Conservation (phyloP, 768 basidiomycete genomes). For the Mycena crocata region DNA sequence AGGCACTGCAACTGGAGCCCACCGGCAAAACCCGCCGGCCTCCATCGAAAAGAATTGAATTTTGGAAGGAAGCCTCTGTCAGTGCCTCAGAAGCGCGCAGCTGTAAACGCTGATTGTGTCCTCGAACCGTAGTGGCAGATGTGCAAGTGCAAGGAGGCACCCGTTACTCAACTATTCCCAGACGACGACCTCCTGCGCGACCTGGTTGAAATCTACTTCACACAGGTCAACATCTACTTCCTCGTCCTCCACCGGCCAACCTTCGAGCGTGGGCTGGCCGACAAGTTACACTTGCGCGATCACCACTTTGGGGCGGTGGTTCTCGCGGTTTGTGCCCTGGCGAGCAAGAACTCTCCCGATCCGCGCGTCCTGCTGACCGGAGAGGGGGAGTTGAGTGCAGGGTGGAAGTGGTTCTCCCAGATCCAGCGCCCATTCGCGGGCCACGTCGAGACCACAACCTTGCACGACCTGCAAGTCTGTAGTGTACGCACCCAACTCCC, state of each 20-base stretch:
- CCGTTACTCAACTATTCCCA: constrained; percentile 2
- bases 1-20: not conserved
- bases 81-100: too few relatives aligned
- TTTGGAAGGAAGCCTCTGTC: too few relatives aligned
- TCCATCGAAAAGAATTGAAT: constrained; percentile 11
- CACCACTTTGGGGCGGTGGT: constrained; percentile 56
- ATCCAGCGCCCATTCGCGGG: constrained; percentile 62
- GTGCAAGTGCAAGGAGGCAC: too few relatives aligned
- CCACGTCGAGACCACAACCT: constrained; percentile 56
- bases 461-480: constrained; percentile 69
- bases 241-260: constrained; percentile 65
- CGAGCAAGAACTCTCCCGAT: constrained; percentile 55
- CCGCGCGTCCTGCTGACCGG: constrained; percentile 48
- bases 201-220: constrained; percentile 66
- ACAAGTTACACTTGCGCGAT: constrained; percentile 52
- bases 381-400: constrained; percentile 48
- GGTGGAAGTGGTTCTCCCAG: constrained; percentile 58
- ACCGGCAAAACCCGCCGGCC: not conserved
- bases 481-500: constrained; percentile 45
- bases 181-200: constrained; percentile 45
- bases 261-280: constrained; percentile 54
- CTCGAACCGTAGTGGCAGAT: too few relatives aligned
- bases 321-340: constrained; percentile 64
- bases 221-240: constrained; percentile 47
- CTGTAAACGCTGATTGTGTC: too few relatives aligned